Percentiles rank a stretch among this genome's conserved stretches.
Conservation (phyloP, 805 yeast species). For the Ogataea trehalophila region DNA sequence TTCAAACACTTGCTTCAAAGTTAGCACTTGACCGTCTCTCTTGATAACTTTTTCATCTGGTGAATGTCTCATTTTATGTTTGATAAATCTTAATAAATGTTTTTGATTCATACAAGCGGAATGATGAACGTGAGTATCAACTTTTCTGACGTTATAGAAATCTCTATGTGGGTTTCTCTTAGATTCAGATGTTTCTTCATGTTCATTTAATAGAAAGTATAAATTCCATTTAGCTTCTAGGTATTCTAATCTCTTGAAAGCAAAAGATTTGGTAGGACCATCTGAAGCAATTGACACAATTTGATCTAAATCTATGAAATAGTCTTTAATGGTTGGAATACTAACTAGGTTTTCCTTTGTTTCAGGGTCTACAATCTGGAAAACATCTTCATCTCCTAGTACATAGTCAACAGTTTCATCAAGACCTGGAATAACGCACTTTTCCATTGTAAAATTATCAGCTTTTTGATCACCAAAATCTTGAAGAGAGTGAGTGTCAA, state of each 20-base stretch:
- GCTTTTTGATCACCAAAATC: slow-evolving; percentile 32
- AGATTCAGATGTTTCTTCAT: slow-evolving; percentile 85
- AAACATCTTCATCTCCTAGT: slow-evolving; percentile 63
- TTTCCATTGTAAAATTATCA: slow-evolving; percentile 53
- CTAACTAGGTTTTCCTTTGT: slow-evolving; percentile 39
- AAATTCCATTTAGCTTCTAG: slow-evolving; percentile 96
- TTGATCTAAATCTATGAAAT: slow-evolving; percentile 74
- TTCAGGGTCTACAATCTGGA: slow-evolving; percentile 36
- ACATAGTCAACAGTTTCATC: slow-evolving; percentile 38
- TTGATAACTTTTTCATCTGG: slow-evolving; percentile 88
- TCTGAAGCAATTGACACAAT: slow-evolving; percentile 76
- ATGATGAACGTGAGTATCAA: slow-evolving; percentile 98
- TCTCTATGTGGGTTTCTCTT: slow-evolving; percentile 96
- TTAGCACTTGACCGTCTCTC: slow-evolving; percentile 86
- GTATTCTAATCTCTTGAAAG: slow-evolving; percentile 88
- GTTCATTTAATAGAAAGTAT: slow-evolving; percentile 82
- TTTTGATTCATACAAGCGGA: slow-evolving; percentile 99
- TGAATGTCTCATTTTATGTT: slow-evolving; percentile 82
- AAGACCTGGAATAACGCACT: slow-evolving; percentile 50
- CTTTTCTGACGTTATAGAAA: slow-evolving; percentile 93
- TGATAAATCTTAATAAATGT: slow-evolving; percentile 89
- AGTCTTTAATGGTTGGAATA: slow-evolving; percentile 83
- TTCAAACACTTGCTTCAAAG: slow-evolving; percentile 85
- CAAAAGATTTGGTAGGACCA: slow-evolving; percentile 96
- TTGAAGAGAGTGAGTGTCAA: slow-evolving; percentile 9